These are phyloP conservation scores for Ophiostoma australiae DNA, from an alignment of 2,329 filamentous ascomycete species.

Conservation along the genomic window DNA sequence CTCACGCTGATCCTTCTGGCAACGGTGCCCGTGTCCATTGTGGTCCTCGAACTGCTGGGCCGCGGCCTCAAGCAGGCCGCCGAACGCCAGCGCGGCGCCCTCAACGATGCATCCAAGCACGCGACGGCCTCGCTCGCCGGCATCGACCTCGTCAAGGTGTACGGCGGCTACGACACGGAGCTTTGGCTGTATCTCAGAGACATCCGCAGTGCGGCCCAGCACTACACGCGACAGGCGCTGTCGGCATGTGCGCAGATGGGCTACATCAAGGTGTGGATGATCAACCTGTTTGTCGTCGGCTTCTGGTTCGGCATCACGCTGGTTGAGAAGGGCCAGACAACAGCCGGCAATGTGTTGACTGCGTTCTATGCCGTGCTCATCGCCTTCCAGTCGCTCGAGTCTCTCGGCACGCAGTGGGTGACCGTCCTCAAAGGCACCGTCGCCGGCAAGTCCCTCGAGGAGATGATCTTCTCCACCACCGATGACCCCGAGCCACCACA, in stretches of 20 bases:
- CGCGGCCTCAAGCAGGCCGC: constrained; percentile 60
- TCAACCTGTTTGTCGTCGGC: constrained; percentile 76
- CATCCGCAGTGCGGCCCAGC: constrained; percentile 28
- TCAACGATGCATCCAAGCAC: constrained; percentile 67
- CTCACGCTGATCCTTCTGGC: constrained; percentile 74
- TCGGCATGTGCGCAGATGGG: constrained; percentile 56
- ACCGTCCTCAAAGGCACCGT: constrained; percentile 73
- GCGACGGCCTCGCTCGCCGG: constrained; percentile 63
- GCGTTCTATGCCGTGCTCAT: constrained; percentile 80
- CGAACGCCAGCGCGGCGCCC: constrained; percentile 60
- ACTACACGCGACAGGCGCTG: constrained; percentile 62
- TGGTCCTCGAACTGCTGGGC: constrained; percentile 57
- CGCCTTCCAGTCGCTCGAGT: constrained; percentile 69
- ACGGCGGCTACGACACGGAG: constrained; percentile 70
- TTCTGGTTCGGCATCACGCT: constrained; percentile 82
- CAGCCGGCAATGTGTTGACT: constrained; percentile 66
- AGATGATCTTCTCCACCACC: neutral
- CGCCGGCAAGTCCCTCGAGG: constrained; percentile 58
- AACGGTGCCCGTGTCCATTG: constrained; percentile 62
- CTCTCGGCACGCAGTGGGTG: constrained; percentile 70
- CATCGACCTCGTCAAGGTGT: constrained; percentile 83
- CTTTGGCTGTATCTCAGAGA: constrained; percentile 57
- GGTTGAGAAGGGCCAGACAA: constrained; percentile 53
- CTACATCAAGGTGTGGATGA: constrained; percentile 66
- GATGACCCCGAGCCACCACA: neutral